phyloP scores from a whole-genome alignment of 73 alveolate species.

The Symbiodinium pilosum region DNA sequence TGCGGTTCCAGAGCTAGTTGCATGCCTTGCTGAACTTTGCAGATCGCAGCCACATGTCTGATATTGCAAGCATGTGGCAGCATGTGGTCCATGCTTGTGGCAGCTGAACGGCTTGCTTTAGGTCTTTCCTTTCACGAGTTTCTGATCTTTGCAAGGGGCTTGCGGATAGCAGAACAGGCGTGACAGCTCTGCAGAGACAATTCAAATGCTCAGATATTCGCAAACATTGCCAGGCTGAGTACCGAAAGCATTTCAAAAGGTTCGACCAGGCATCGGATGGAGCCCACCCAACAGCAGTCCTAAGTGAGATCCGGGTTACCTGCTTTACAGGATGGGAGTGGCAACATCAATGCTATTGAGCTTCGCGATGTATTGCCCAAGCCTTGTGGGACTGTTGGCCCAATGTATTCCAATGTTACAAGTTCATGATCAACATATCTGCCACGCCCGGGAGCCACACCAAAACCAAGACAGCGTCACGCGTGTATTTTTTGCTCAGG shows the following conservation, averaged over 20 bases:
- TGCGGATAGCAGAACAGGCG: constrained; percentile 74
- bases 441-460: too few species aligned
- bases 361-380: constrained; percentile 53
- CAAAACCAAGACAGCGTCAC: too few species aligned
- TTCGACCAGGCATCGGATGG: constrained; percentile 49
- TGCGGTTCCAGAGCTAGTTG: too few species aligned
- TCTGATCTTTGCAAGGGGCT: constrained; percentile 71
- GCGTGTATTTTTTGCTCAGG: too few species aligned
- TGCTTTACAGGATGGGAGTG: constrained; percentile 63
- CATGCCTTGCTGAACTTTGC: too few species aligned
- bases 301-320: too few species aligned
- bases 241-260: constrained; percentile 51
- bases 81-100: too few species aligned
- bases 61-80: too few species aligned
- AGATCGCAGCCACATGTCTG: too few species aligned
- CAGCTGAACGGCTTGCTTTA: background rate
- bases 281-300: background rate
- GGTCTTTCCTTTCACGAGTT: constrained; percentile 80
- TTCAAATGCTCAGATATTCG: background rate
- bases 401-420: too few species aligned
- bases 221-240: constrained; percentile 13
- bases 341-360: constrained; percentile 77
- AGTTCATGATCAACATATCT: too few species aligned
- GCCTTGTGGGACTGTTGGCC: too few species aligned
- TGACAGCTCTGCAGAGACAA: background rate